Base-by-base conservation (phyloP, 352 stramenopile genomes). In the Phytopythium sindhum region DNA sequence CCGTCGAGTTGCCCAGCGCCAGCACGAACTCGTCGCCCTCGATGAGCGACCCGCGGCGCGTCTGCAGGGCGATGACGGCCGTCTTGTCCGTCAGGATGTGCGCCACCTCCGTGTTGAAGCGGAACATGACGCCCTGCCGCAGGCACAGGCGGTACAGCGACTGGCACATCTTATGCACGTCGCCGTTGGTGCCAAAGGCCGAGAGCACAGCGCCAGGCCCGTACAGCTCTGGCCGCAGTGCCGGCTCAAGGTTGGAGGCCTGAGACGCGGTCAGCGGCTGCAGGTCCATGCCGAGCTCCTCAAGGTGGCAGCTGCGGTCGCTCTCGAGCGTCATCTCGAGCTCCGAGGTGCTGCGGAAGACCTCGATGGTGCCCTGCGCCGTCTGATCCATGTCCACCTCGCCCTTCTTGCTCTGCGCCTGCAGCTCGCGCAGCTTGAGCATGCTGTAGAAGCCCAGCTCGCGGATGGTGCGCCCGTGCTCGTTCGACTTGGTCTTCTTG, bases 131-230 rank as follows among this genome's bases (percentile, higher is more conserved):
- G 29, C 87, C 87, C 59, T 94, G 78, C 7, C 84, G 81, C 69
- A 90, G 80, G 57, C 84, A 95, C 23, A 94, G 70, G 12, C 76
- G 69, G 66, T 91, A 90, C 21, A 95, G 80, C 50, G 85, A 88
- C 61, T 90, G 72, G 62, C 87, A 95, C 78, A 92, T 92, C 74
- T 95, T 95, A 75, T 95, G 84, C 56, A 95, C 85, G 65, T 95
- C 87, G 53, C 87, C 87, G 70, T 87, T 95, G 14, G 87, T 94
- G 21, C 85, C 87, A 56, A 90, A 93, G 4, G 85, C 79, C 28
- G 84, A 94, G 47, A 93, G 82, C 50, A 95, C 72, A 0, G 85
- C 87, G 14, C 87, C 87, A 0, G 85, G 68, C 6, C 72, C 65
- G 53, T 86, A 90, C 61, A 95, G 74, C 29, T 84, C 80, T 0